Conservation (phyloP, 805 yeast species). For the Nakazawaea holstii region DNA sequence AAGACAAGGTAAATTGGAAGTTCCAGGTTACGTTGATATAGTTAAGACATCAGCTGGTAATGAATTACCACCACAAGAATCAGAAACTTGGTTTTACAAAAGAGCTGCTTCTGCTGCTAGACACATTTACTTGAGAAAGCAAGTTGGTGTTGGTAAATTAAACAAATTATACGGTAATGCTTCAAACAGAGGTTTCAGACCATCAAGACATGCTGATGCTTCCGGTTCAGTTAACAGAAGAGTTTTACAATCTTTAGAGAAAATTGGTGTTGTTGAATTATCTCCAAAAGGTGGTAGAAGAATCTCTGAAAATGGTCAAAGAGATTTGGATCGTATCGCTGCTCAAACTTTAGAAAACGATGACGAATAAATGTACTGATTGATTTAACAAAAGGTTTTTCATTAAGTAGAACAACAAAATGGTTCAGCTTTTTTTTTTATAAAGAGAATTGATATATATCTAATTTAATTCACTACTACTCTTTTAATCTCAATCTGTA, state of each 20-base stretch:
- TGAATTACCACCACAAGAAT: slow-evolving; percentile 99
- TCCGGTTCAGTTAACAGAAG: slow-evolving; percentile 99
- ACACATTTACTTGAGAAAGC: slow-evolving; percentile 99
- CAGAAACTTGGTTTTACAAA: slow-evolving; percentile 99
- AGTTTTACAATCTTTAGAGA: slow-evolving; percentile 96
- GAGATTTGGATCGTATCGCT: slow-evolving; percentile 99
- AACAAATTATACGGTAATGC: slow-evolving; percentile 99
- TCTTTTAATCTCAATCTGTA: too few relatives aligned
- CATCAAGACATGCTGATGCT: slow-evolving; percentile 97
- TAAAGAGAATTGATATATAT: too few relatives aligned
- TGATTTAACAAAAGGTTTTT: too few relatives aligned
- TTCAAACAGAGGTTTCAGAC: slow-evolving; percentile 97
- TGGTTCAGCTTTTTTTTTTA: too few relatives aligned
- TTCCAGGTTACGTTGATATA: slow-evolving; percentile 99
- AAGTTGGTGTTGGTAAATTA: slow-evolving; percentile 98
- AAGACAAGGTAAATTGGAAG: slow-evolving; percentile 99
- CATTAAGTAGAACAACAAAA: too few relatives aligned
- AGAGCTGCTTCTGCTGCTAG: slow-evolving; percentile 99
- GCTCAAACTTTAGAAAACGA: slow-evolving; percentile 96
- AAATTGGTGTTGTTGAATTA: slow-evolving; percentile 94
- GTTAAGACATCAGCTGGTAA: slow-evolving; percentile 99
- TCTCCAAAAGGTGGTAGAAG: slow-evolving; percentile 99
- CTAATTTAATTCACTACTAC: too few relatives aligned
- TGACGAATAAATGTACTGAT: slow-evolving; percentile 41
- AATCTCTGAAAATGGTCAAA: slow-evolving; percentile 98